Base-by-base conservation (phyloP, 371 early-diverging fungal species). In the Rhizomucor miehei region DNA sequence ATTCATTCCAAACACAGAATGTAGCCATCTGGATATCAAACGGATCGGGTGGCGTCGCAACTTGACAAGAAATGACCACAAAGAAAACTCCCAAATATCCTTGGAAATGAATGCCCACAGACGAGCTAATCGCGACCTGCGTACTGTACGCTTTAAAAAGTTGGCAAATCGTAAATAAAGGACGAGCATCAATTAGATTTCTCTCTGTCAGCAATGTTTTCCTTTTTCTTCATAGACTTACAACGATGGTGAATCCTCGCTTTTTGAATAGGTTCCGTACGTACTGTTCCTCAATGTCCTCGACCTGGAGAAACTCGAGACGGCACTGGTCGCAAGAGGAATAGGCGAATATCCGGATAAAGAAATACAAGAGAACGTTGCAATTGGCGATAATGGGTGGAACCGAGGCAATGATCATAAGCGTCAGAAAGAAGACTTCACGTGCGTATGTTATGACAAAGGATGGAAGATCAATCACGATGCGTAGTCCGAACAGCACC, bases 201-300 rank as follows among this genome's bases (percentile, higher is more conserved):
- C n/a, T n/a, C n/a, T n/a, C n/a, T n/a, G n/a, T n/a, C n/a, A 29
- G 29, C 3, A 29, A 29, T 29, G 8, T 5, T 8, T 3, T 29
- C 29, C 29, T 29, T 29, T 29, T 29, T 3, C 29, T 29, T 5
- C 29, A 5, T 3, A 6, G 3, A 20, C 19, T 59, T 57, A 55
- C 66, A 54, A 47, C 45, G n/a, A 57, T 52, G 20, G 39, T 16
- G 25, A 55, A 60, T 16, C 48, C 29, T 10, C 48, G 56, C 11
- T 51, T 53, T 6, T 19, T 23, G 23, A 69, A 48, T 1, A 78
- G 41, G 2, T 35, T 12, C 17, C 54, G 60, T 13, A 75, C 75
- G 47, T 78, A 78, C 11, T 56, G 44, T 34, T 78, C 79, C 38
- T 78, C 79, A 17, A 73, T 62, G 43, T 68, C 73, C 34, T 63